Percentiles rank a stretch among this genome's conserved stretches.
Conservation (phyloP, 768 basidiomycete species). For the Coprinopsis marcescibilis region DNA sequence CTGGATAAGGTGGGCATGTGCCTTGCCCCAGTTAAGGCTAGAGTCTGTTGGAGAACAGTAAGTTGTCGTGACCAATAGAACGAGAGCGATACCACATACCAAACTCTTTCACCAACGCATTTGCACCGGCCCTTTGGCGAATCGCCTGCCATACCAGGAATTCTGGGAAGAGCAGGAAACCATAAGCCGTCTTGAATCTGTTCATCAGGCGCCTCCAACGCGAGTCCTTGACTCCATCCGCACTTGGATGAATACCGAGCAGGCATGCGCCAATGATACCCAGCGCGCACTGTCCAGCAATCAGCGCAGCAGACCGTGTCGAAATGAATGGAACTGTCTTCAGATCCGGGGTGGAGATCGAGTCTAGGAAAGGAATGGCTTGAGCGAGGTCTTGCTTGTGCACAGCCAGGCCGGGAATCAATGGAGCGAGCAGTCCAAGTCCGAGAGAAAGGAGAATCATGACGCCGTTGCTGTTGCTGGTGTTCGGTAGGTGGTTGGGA, state of each 20-base stretch:
- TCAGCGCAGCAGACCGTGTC: not conserved
- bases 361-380: not conserved
- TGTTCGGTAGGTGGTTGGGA: not conserved
- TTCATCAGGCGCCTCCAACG: not conserved
- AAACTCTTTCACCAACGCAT: not conserved
- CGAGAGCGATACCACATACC: not conserved
- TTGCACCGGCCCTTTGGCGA: not conserved
- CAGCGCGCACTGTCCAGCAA: conserved; percentile 3
- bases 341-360: not conserved
- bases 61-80: not conserved
- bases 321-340: conserved; percentile 1
- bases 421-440: not conserved
- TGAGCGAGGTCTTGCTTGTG: conserved; percentile 1
- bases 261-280: not conserved
- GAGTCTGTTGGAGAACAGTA: not conserved
- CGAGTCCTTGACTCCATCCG: conserved; percentile 2
- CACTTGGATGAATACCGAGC: conserved; percentile 2
- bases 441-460: conserved; percentile 4
- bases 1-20: not conserved
- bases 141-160: conserved; percentile 5
- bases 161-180: conserved; percentile 2
- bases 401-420: not conserved
- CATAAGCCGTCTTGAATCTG: not conserved
- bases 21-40: not conserved
- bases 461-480: not conserved